Conservation (phyloP, 805 yeast species). For the Saturnispora diversa region DNA sequence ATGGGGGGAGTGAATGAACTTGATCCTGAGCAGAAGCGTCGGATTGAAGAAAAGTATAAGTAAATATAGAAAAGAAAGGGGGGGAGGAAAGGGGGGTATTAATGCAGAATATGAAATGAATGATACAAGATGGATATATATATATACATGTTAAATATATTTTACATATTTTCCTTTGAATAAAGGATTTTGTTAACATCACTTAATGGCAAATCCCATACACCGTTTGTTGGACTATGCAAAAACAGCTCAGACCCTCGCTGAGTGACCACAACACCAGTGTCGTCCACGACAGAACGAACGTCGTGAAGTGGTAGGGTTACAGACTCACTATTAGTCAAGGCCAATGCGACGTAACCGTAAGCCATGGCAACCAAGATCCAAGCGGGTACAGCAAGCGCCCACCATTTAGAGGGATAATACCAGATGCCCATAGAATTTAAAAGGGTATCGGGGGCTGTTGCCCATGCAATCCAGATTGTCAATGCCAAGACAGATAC, state of each 20-base stretch:
- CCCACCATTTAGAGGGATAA: conserved; percentile 91
- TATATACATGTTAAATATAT: too few species aligned
- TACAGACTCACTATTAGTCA: conserved; percentile 69
- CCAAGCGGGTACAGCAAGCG: conserved; percentile 66
- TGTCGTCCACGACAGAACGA: conserved; percentile 63
- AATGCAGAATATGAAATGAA: background rate
- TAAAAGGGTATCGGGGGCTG: conserved; percentile 54
- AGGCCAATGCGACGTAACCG: conserved; percentile 58
- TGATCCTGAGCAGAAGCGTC: conserved; percentile 53
- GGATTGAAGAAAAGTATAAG: conserved; percentile 59
- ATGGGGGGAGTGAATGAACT: conserved; percentile 78
- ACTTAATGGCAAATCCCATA: conserved; percentile 74
- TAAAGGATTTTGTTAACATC: conserved; percentile 62
- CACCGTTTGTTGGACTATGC: conserved; percentile 66
- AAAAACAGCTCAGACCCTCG: conserved; percentile 32
- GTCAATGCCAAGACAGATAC: conserved; percentile 49
- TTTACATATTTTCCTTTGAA: conserved; percentile 2
- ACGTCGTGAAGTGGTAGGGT: conserved; percentile 53
- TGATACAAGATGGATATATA: too few species aligned
- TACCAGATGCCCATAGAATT: conserved; percentile 55
- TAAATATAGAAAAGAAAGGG: too few species aligned
- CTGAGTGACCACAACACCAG: conserved; percentile 30
- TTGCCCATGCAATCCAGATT: conserved; percentile 65
- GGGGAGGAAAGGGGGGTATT: too few species aligned
- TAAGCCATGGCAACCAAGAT: conserved; percentile 65